Percentiles rank a stretch among this genome's conserved stretches.
These are phyloP conservation scores for Adansonia madagascariensis DNA, from an alignment of 441 rosid genomes.

Conservation along the genomic window DNA sequence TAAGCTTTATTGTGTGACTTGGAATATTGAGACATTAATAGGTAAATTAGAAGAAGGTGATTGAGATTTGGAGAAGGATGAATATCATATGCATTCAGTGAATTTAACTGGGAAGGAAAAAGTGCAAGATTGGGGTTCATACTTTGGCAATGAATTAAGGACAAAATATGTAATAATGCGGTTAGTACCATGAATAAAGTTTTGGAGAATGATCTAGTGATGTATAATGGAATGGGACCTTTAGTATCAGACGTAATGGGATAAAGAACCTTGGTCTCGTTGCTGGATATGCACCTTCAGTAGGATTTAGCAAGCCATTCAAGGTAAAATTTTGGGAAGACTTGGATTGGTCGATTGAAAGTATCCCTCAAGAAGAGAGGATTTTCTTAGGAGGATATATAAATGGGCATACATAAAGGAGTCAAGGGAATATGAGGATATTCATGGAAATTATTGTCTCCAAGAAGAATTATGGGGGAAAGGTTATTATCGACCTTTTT, in stretches of 20 bases:
- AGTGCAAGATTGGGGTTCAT: neutral
- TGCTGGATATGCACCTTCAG: neutral
- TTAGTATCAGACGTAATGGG: neutral
- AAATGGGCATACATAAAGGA: neutral
- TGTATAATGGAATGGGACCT: neutral
- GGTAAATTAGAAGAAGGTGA: neutral
- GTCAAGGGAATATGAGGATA: neutral
- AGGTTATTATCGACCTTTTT: neutral
- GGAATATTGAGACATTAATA: neutral
- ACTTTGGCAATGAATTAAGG: neutral
- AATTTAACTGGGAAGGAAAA: neutral
- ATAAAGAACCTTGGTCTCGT: neutral
- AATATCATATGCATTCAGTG: neutral
- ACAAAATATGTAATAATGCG: neutral
- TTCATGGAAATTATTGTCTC: neutral
- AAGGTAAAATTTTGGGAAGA: neutral
- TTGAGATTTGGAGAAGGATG: neutral
- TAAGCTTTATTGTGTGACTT: neutral
- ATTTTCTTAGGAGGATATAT: neutral
- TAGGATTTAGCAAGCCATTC: neutral
- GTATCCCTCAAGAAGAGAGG: neutral
- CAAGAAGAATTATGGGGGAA: neutral
- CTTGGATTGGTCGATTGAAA: neutral
- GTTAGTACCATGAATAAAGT: neutral
- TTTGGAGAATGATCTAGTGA: neutral